A percentile compares a stretch with the other conserved stretches of the same genome.
Evolutionary conservation across 306 rosid species (phyloP).

Genomic region (Arachis stenosperma): DNA sequence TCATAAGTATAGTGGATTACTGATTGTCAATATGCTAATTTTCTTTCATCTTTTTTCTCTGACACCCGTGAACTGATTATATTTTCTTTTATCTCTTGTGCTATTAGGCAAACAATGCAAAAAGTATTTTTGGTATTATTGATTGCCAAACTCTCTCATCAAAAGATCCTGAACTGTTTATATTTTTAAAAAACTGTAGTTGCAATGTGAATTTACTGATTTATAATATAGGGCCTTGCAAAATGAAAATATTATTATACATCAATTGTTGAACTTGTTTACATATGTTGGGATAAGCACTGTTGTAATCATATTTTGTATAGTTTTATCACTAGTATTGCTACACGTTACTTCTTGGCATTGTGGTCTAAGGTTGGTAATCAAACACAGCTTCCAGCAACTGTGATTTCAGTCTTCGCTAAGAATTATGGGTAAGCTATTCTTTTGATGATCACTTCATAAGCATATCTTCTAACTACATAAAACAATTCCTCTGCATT

Average conservation of each 20-base stretch:
- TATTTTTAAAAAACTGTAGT: neutral
- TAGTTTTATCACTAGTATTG: neutral
- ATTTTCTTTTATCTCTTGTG: conserved; percentile 52
- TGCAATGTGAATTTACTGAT: neutral
- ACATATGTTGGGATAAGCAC: conserved; percentile 16
- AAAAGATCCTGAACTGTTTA: conserved; percentile 14
- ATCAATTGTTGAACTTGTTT: conserved; percentile 20
- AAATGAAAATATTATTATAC: conserved; percentile 1
- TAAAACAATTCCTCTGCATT: too few relatives aligned
- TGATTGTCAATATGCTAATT: conserved; percentile 24
- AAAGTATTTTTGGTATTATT: conserved; percentile 45
- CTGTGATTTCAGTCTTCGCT: conserved; percentile 36
- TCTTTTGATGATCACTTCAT: neutral
- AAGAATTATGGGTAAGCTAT: conserved; percentile 64
- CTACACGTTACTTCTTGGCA: too few relatives aligned
- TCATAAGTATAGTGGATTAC: neutral
- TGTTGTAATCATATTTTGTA: neutral
- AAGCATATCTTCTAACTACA: too few relatives aligned
- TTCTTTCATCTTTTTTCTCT: conserved; percentile 10
- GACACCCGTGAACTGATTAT: conserved; percentile 29
- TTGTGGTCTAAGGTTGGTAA: too few relatives aligned
- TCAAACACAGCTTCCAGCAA: too few relatives aligned
- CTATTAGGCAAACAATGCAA: conserved; percentile 84
- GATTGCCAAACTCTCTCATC: conserved; percentile 50
- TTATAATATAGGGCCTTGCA: conserved; percentile 8